These are phyloP conservation scores for Petrea volubilis DNA, from an alignment of 257 asterid species.

Conservation along the genomic window DNA sequence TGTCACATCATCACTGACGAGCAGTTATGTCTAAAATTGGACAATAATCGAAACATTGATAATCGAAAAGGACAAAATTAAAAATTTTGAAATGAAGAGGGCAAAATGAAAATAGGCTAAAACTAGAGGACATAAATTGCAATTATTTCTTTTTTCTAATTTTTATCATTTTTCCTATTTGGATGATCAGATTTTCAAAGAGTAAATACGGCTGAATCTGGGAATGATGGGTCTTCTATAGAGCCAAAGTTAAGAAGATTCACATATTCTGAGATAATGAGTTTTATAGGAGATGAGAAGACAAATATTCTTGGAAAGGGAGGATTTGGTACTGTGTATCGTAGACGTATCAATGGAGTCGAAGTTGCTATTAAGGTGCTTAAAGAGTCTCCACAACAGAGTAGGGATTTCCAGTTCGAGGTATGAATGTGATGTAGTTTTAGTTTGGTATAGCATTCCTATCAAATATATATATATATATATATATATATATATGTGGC, in stretches of 20 bases:
- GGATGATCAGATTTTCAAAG: neutral
- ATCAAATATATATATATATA: too few relatives aligned
- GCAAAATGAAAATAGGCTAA: too few relatives aligned
- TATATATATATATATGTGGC: too few relatives aligned
- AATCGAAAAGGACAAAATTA: too few relatives aligned
- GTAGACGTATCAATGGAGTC: conserved; percentile 24
- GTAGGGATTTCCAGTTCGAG: conserved; percentile 39
- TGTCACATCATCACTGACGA: too few relatives aligned
- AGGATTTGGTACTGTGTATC: conserved; percentile 52
- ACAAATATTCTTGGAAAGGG: conserved; percentile 45
- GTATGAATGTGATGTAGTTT: conserved; percentile 21
- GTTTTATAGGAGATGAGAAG: conserved; percentile 12
- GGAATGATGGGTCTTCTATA: neutral
- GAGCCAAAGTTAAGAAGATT: conserved; percentile 23
- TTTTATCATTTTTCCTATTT: too few relatives aligned
- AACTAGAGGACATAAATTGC: too few relatives aligned
- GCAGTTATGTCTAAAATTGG: too few relatives aligned
- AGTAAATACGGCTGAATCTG: neutral
- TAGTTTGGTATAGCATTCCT: too few relatives aligned
- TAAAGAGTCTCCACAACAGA: conserved; percentile 1
- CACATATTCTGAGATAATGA: conserved; percentile 27
- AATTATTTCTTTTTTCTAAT: too few relatives aligned
- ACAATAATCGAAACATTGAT: too few relatives aligned
- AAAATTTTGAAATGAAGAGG: too few relatives aligned
- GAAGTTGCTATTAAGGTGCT: conserved; percentile 54